Conservation (phyloP, 805 yeast species). For the Starmerella stigmatis region DNA sequence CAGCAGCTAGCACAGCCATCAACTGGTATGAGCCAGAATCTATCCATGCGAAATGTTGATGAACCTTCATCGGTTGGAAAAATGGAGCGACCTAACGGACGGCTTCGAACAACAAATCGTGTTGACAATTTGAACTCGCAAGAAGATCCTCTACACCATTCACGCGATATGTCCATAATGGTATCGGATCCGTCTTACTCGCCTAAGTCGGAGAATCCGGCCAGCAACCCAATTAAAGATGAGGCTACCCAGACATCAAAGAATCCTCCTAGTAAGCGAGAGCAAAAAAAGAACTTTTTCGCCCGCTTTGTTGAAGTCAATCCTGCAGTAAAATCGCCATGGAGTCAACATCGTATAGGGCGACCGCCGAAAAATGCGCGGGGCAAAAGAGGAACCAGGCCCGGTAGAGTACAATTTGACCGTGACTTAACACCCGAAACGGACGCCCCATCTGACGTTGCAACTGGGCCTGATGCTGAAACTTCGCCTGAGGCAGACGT, state of each 20-base stretch:
- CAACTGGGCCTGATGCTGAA: not conserved
- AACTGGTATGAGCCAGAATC: no score
- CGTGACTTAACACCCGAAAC: no score
- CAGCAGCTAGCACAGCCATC: no score
- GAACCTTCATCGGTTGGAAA: no score
- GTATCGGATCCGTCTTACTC: not conserved
- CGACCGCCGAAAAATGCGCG: conserved; percentile 1
- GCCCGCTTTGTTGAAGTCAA: conserved; percentile 3
- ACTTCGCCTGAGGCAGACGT: not conserved
- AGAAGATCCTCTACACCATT: not conserved
- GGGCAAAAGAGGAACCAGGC: no score
- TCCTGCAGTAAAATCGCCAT: not conserved
- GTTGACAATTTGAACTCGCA: conserved; percentile 1
- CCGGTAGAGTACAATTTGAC: no score
- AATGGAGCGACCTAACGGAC: not conserved
- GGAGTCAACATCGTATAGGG: not conserved
- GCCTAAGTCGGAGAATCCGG: not conserved
- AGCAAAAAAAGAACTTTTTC: not conserved
- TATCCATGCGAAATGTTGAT: no score
- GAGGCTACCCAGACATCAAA: no score
- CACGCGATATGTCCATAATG: conserved; percentile 3
- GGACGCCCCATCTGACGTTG: no score
- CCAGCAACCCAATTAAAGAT: no score
- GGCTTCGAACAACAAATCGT: not conserved
- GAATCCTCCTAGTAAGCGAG: no score